These are phyloP conservation scores for Eucalyptus regnans DNA, from an alignment of 345 rosid genomes.

Conservation along the genomic window DNA sequence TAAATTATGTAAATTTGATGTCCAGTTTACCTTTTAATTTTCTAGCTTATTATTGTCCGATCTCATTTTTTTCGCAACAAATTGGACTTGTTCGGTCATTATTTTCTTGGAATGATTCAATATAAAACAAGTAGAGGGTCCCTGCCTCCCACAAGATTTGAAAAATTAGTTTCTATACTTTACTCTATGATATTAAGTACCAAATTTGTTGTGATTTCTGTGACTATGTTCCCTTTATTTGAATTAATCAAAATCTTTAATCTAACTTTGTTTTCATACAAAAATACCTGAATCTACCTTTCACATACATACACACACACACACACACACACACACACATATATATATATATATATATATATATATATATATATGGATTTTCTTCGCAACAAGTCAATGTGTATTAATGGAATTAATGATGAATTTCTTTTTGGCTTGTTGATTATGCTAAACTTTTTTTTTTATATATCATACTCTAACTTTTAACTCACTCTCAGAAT, in stretches of 20 bases:
- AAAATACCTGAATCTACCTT: background rate
- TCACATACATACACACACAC: background rate
- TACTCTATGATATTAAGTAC: background rate
- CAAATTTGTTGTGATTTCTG: background rate
- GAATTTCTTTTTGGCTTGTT: too few species aligned
- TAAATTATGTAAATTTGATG: too few species aligned
- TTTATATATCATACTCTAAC: rapidly evolving
- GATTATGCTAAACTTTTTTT: too few species aligned
- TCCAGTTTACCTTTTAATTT: background rate
- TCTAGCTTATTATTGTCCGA: background rate
- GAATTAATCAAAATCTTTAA: background rate
- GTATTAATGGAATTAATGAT: background rate
- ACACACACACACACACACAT: too few species aligned
- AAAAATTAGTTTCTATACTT: background rate
- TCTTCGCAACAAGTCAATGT: background rate
- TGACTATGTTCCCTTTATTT: background rate
- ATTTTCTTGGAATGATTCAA: background rate
- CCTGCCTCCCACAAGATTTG: background rate
- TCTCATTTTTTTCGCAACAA: too few species aligned
- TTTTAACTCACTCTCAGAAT: too few species aligned
- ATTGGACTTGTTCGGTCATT: background rate
- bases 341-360: too few species aligned
- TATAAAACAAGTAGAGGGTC: background rate
- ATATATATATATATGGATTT: too few species aligned
- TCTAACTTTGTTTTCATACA: background rate